Base-by-base conservation (phyloP, 2,329 filamentous ascomycete species). In the Fusarium nanum region DNA sequence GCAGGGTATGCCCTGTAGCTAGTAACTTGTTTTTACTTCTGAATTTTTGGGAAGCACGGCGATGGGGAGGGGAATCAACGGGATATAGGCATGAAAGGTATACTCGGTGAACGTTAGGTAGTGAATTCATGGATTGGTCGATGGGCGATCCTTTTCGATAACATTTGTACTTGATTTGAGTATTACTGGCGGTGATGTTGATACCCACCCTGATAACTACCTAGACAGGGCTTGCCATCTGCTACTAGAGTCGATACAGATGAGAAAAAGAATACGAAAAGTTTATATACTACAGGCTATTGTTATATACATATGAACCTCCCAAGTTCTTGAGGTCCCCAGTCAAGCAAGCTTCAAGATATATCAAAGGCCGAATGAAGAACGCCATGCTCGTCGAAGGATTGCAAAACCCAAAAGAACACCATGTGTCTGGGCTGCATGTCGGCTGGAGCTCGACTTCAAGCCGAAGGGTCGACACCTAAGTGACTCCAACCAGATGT, bases 31-130 rank as follows among this genome's bases (percentile, higher is more conserved):
- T 70, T 65, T 69, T 58, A 67, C 56, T 49, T 72, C 58, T 63
- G 54, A 46, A 59, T 69, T 63, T 70, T 67, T 63, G 63, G 71
- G 71, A 72, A 73, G 71, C 71, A 73, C 68, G 72, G 72, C 72
- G 72, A 74, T 74, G 72, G 68, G 68, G 49, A 37, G 34, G 22
- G 49, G 63, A 48, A 30, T 49, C 64, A 57, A 64, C 64, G 68
- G 68, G 64, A 70, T 62, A 70, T 57, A 68, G 72, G 72, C 72
- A 74, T 68, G 68, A 72, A 48, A 44, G 72, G 70, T 64, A 70
- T 56, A 74, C 59, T 72, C 68, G 70, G 72, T 68, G 49, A 64
- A 62, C 58, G 59, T 67, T 74, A 74, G 70, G 60, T 71, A 73
- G 64, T 72, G 68, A 70, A 69, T 68, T 71, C 68, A 72, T 56